These are phyloP conservation scores for Exophiala phaeomuriformis DNA, from an alignment of 2,329 filamentous ascomycete genomes.

Conservation along the genomic window DNA sequence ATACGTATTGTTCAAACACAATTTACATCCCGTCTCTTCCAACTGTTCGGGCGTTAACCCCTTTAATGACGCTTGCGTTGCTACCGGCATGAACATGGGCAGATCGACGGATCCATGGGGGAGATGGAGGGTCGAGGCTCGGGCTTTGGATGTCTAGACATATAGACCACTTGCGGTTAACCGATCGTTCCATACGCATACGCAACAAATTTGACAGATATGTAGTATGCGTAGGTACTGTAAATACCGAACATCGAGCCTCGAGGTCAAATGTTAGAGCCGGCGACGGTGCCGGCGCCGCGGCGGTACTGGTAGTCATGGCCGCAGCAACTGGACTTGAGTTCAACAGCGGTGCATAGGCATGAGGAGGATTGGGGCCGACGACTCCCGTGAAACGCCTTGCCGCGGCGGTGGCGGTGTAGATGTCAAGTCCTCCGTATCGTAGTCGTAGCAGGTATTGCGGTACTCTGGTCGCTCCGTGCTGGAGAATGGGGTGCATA, in stretches of 20 bases:
- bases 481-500: conserved; percentile 15
- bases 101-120: conserved; percentile 87
- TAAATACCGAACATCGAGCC: conserved; percentile 72
- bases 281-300: conserved; percentile 30
- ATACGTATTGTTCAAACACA: conserved; percentile 98
- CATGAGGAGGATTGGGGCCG: conserved; percentile 14
- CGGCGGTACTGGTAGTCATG: conserved; percentile 19
- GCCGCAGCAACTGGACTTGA: neutral
- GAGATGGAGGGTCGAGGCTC: conserved; percentile 77
- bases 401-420: conserved; percentile 22
- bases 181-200: neutral
- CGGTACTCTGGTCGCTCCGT: conserved; percentile 1
- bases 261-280: conserved; percentile 73
- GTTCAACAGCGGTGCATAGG: conserved; percentile 3
- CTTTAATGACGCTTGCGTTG: conserved; percentile 92
- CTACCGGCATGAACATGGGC: conserved; percentile 97
- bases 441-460: too few relatives aligned
- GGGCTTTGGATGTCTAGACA: conserved; percentile 78
- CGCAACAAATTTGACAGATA: too few relatives aligned
- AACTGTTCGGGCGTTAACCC: conserved; percentile 88
- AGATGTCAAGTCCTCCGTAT: conserved; percentile 14
- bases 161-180: conserved; percentile 15
- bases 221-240: neutral
- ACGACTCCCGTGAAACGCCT: neutral
- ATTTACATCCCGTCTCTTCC: conserved; percentile 75